Evolutionary conservation across 2,329 filamentous ascomycete genomes (phyloP), one percentile per base, ranked within the genome.

Genomic region (Ophiostoma quercus): DNA sequence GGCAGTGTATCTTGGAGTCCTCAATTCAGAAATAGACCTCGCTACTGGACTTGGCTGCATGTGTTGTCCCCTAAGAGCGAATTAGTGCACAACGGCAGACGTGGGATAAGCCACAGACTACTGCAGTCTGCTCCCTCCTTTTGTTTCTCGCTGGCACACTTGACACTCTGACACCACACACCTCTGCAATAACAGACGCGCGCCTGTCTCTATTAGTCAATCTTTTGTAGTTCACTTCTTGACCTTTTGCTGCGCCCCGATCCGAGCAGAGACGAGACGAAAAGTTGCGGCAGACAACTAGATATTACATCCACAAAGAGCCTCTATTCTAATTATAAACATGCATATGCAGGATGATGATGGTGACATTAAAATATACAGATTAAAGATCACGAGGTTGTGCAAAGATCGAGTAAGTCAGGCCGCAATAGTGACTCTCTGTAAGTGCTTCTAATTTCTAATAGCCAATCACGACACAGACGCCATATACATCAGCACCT

Each of bases 221-320:
- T 8, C 11, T 41, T 14, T 14, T 8, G 34, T 34, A 34, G 34
- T 34, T 5, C 1, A 34, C 34, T 34, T 34, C 5, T 34, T 34
- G 8, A 34, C 5, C 39, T 8, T 37, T 8, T 70, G 66, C 69
- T 70, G 69, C 69, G 69, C 69, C 69, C 60, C 66, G 69, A 68
- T 70, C 66, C n/a, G 57, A 63, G 65, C 37, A 51, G 39, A 63
- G 66, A 57, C 43, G 39, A 68, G 69, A 68, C 67, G 69, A 67
- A 70, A 70, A 54, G 11, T 47, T 22, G 16, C 11, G 16, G 41
- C 14, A 19, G 34, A 43, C 14, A 4, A 16, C 41, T 43, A 2
- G 6, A 43, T 43, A 12, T 11, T 43, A 8, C 39, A 43, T 16
- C 39, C 39, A 43, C 0, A 2, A n/a, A 57, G 51, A 57, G 51